Evolutionary conservation across 805 yeast species (phyloP).

Genomic region (Brettanomyces custersianus): DNA sequence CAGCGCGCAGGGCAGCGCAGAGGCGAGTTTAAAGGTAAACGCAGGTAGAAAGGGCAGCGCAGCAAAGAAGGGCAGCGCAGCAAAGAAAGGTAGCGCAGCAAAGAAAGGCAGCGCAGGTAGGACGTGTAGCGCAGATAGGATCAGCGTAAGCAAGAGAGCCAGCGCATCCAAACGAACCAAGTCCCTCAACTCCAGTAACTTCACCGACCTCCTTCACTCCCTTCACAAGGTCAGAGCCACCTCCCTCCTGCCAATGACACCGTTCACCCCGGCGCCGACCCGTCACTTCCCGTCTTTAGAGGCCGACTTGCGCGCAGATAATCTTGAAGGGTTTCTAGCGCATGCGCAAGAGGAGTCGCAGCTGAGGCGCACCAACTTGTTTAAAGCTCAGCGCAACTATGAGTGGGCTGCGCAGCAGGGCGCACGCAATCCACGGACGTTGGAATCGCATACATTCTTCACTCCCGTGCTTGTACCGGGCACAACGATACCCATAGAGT

Average conservation of each 20-base stretch:
- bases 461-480: slow-evolving; percentile 32
- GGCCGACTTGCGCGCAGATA: slow-evolving; percentile 7
- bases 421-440: slow-evolving; percentile 26
- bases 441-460: slow-evolving; percentile 36
- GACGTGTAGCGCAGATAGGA: no score
- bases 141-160: no score
- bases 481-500: slow-evolving; percentile 13
- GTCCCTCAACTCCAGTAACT: no score
- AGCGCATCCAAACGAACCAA: no score
- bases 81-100: not conserved
- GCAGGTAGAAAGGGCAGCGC: not conserved
- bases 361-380: slow-evolving; percentile 31
- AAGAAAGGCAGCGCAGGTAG: slow-evolving; percentile 4
- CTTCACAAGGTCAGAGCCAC: slow-evolving; percentile 15
- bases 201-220: slow-evolving; percentile 16
- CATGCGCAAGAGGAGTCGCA: slow-evolving; percentile 34
- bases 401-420: slow-evolving; percentile 38
- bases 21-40: not conserved
- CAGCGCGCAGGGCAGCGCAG: not conserved
- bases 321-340: slow-evolving; percentile 33
- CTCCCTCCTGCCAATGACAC: slow-evolving; percentile 3
- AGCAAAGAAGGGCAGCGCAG: not conserved
- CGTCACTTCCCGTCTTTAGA: not conserved
- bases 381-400: slow-evolving; percentile 40
- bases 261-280: slow-evolving; percentile 10